Base-by-base conservation (phyloP, 106 monocot species). In the Dendrobium officinale region DNA sequence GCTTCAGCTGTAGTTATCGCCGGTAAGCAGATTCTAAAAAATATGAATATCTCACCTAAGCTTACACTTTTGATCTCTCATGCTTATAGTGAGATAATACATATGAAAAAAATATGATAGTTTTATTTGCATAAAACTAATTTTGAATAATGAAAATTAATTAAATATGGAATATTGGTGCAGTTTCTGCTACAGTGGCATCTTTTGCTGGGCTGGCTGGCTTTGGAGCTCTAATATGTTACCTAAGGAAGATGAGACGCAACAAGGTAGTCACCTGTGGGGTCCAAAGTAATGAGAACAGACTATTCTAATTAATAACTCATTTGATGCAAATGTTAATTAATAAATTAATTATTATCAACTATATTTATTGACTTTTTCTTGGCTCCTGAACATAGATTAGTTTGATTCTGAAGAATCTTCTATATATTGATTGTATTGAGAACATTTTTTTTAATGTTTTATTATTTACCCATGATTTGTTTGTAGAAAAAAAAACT, bases 261-360 rank as follows among this genome's bases (percentile, higher is more conserved):
- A 91, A 87, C 43, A 93, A 83, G 72, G 87, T 88, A 3, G 95
- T 95, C 40, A 86, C 91, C 4, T 93, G 93, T 77, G 96, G 96
- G 13, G 96, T 96, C 0, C 85, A 93, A 61, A 88, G 75, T 68
- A 93, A 85, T 55, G 90, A 91, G 37, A 96, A 96, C 42, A 83
- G 96, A 61, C 72, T 91, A 5, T 96, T 96, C 66, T 96, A 75
- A 87, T 70, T 13, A 11, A 13, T 2, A 11, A 37, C 2, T 13
- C n/a, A 61, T n/a, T 11, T 56, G 17, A 56, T 56, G 56, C 56
- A 17, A 56, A 11, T 17, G 4, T 17, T 56, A 56, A 15, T 17
- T 56, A 56, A 56, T 31, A 31, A 31, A 31, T 56, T 56, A 2
- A 37, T 37, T 37, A 37, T 37, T 51, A 11, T 13, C 45, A 45